These are phyloP conservation scores for Epichloe sp. DNA, from an alignment of 2,329 filamentous ascomycete genomes.

Conservation along the genomic window DNA sequence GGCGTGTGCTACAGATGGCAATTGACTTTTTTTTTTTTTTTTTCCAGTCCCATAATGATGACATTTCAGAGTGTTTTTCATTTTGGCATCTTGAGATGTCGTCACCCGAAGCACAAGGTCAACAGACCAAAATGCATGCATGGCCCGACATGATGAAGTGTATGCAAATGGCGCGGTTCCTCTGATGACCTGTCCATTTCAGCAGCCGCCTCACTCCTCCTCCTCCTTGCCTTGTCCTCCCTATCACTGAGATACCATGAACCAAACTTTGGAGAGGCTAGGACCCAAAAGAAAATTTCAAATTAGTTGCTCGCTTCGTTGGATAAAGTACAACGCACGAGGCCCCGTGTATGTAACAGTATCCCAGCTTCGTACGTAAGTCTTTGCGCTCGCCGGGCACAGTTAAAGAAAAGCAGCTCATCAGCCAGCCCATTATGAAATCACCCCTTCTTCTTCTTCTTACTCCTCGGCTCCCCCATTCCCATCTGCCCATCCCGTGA, in stretches of 20 bases:
- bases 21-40: not conserved
- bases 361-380: too few species aligned
- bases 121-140: too few species aligned
- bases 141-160: too few species aligned
- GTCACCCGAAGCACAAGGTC: too few species aligned
- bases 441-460: not conserved
- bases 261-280: not conserved
- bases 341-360: too few species aligned
- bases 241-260: slow-evolving; percentile 9
- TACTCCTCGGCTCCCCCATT: not conserved
- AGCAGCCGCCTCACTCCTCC: too few species aligned
- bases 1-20: not conserved
- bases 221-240: slow-evolving; percentile 8
- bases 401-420: too few species aligned
- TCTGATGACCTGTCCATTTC: too few species aligned
- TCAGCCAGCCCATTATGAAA: not conserved
- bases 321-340: too few species aligned
- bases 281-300: not conserved
- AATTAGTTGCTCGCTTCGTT: not conserved
- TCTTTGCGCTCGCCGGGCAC: too few species aligned
- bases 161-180: too few species aligned
- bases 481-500: too few species aligned
- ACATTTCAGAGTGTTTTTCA: not conserved
- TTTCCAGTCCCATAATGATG: not conserved
- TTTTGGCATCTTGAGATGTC: not conserved